Evolutionary conservation across 1,284 basidiomycete genomes (phyloP).

Genomic region (Afroboletus lepidellus): DNA sequence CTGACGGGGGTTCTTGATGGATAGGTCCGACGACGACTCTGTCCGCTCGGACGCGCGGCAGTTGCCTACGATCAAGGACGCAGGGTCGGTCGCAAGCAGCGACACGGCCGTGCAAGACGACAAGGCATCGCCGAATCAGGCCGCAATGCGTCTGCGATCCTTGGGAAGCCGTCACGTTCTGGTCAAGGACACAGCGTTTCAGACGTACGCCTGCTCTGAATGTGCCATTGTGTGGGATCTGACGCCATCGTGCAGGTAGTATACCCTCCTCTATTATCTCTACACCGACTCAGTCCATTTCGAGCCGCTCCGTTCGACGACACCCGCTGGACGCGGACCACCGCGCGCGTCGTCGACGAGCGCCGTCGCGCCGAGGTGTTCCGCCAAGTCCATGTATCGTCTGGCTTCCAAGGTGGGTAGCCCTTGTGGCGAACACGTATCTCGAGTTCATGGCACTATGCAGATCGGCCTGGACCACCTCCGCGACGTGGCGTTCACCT

Average conservation of each 20-base stretch:
- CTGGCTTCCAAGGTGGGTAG: background rate
- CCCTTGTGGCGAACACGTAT: no score
- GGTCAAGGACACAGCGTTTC: background rate
- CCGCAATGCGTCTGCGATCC: slow-evolving; percentile 2
- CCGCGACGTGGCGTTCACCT: background rate
- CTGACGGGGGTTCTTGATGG: background rate
- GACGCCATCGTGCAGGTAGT: background rate
- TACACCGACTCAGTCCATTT: background rate
- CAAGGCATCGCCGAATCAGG: background rate
- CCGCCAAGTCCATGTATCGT: background rate
- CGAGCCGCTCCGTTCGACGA: no score
- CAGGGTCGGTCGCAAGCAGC: background rate
- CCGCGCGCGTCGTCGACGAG: background rate
- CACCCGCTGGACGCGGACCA: background rate
- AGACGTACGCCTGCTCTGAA: background rate
- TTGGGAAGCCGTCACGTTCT: background rate
- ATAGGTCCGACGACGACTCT: slow-evolving; percentile 13
- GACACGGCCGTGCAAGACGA: slow-evolving; percentile 1
- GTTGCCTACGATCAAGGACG: background rate
- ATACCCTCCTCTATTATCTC: background rate
- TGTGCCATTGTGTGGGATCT: background rate
- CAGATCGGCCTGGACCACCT: background rate
- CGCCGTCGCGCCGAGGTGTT: background rate
- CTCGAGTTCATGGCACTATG: background rate
- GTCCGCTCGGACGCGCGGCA: slow-evolving; percentile 1